phyloP scores from a whole-genome alignment of 2,329 filamentous ascomycete genomes.

The Trichoderma endophyticum region DNA sequence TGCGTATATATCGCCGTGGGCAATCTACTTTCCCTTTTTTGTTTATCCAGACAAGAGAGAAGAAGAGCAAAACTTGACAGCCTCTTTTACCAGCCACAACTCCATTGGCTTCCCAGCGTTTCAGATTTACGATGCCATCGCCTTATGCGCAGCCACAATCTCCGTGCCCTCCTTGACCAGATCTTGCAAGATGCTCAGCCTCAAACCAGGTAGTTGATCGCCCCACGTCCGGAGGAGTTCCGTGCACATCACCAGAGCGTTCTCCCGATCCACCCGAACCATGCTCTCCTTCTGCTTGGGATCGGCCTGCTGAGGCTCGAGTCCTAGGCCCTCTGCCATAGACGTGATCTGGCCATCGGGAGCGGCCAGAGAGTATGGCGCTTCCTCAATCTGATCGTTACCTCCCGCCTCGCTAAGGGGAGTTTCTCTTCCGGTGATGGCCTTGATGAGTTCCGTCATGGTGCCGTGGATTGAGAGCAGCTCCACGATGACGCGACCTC shows the following conservation, averaged over 20 bases:
- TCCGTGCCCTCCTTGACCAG: constrained; percentile 51
- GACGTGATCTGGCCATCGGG: constrained; percentile 22
- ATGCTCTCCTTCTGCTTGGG: constrained; percentile 43
- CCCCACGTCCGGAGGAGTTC: constrained; percentile 50
- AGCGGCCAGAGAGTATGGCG: constrained; percentile 7
- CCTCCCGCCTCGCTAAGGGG: constrained; percentile 3
- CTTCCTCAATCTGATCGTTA: constrained; percentile 23
- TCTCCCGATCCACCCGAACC: constrained; percentile 56
- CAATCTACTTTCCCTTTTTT: too few species aligned
- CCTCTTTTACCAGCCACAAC: background rate
- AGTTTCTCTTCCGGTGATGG: constrained; percentile 46
- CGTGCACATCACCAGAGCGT: constrained; percentile 56
- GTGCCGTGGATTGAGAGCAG: constrained; percentile 43
- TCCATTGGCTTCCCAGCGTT: background rate
- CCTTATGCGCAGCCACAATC: constrained; percentile 35
- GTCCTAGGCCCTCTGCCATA: constrained; percentile 35
- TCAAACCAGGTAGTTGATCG: constrained; percentile 38
- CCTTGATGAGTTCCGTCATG: constrained; percentile 43
- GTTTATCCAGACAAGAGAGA: background rate
- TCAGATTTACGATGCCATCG: background rate
- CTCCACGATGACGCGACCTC: constrained; percentile 44
- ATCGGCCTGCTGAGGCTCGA: constrained; percentile 49
- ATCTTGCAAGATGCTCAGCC: constrained; percentile 43
- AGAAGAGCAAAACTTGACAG: background rate
- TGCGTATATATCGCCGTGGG: background rate